Base-by-base conservation (phyloP, 805 yeast genomes). In the Metschnikowia amazonensis region DNA sequence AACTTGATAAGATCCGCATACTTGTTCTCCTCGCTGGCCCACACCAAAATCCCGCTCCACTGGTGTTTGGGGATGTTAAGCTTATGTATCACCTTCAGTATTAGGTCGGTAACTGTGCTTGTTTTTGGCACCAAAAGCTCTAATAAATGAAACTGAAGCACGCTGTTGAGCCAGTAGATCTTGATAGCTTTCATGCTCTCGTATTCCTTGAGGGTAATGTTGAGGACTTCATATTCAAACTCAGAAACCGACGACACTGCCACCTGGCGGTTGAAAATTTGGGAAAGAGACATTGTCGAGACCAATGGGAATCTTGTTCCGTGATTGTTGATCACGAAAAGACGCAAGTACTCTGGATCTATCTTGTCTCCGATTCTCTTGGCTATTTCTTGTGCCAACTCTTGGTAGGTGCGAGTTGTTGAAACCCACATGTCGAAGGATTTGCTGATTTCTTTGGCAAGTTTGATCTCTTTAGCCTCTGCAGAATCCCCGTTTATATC, bases 191-290 rank as follows among this genome's bases (percentile, higher is more conserved):
- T 79, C 81, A 88, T 77, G 50, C 77, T 81, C 63, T 94, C 99
- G 56, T 84, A 77, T 50, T 89, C 95, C 29, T 70, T 75, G 44
- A 92, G 68, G 1, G 90, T 80, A 36, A 89, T 81, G 37, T 81
- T 85, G 57, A 94, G 72, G 1, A 84, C 65, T 58, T 92, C 97
- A 60, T 86, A 92, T 52, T 82, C 83, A 47, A 92, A 76, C 17
- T 59, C 57, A 13, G 66, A 63, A 3, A 68, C 60, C 35, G 73
- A 75, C 6, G 76, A 67, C 18, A 72, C 75, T 1, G 79, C 70
- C 31, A 72, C 70, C 23, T 62, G 60, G 52, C 68, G 70, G 5
- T 70, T 67, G 51, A 77, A 69, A 8, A 70, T 50, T 58, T 69
- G 70, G 46, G 75, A 60, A 54, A 75, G 58, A 44, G 63, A 57